phyloP scores from a whole-genome alignment of 2,329 filamentous ascomycete genomes.

The Trichoderma cornu-damae region DNA sequence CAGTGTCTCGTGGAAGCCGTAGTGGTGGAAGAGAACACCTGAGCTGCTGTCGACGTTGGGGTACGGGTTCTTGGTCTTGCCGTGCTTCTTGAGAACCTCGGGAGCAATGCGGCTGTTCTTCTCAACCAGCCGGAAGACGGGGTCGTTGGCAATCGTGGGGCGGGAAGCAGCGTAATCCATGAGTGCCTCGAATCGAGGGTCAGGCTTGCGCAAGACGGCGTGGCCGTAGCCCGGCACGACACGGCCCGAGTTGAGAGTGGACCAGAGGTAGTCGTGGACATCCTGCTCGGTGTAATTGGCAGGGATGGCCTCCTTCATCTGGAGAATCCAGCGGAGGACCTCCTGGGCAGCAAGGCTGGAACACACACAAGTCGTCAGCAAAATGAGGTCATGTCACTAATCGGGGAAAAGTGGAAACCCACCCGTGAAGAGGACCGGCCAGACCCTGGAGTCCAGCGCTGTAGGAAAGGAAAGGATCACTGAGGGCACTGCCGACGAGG shows the following conservation, averaged over 20 bases:
- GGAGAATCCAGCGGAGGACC: conserved; percentile 90
- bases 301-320: conserved; percentile 89
- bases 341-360: conserved; percentile 83
- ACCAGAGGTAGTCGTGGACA: conserved; percentile 86
- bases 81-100: conserved; percentile 84
- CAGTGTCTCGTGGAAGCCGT: conserved; percentile 92
- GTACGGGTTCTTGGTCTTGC: conserved; percentile 97
- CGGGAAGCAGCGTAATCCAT: conserved; percentile 91
- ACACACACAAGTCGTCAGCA: neutral
- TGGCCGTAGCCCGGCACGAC: conserved; percentile 95
- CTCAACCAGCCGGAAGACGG: conserved; percentile 90
- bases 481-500: conserved; percentile 88
- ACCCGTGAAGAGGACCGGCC: conserved; percentile 69
- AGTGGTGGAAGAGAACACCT: conserved; percentile 95
- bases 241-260: conserved; percentile 84
- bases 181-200: conserved; percentile 90
- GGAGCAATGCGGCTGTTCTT: conserved; percentile 90
- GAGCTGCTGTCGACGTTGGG: conserved; percentile 94
- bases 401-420: conserved; percentile 25
- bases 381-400: neutral
- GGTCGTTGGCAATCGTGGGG: conserved; percentile 78
- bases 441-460: conserved; percentile 92
- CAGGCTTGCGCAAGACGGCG: conserved; percentile 91
- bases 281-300: conserved; percentile 71
- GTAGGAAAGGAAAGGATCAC: conserved; percentile 93